A percentile compares a stretch with the other conserved stretches of the same genome.
phyloP scores from a whole-genome alignment of 768 basidiomycete genomes.

The Lentinus tigrinus region DNA sequence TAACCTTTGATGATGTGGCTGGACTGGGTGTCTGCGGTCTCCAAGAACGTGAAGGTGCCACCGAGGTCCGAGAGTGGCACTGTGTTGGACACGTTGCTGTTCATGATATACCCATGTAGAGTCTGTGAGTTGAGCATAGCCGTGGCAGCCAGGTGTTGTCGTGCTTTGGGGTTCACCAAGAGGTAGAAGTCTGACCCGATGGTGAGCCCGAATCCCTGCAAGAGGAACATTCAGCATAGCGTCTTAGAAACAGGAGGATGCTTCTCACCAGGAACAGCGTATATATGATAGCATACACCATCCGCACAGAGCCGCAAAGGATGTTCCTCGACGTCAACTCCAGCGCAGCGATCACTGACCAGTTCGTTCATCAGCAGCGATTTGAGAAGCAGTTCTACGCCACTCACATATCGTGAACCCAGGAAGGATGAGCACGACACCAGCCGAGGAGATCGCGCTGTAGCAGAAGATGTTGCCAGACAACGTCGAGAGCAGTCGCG shows the following conservation, averaged over 20 bases:
- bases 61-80: constrained; percentile 20
- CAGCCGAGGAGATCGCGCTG: constrained; percentile 85
- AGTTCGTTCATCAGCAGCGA: background rate
- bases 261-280: constrained; percentile 71
- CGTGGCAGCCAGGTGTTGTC: constrained; percentile 32
- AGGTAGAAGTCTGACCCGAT: constrained; percentile 83
- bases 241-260: background rate
- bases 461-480: constrained; percentile 81
- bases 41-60: constrained; percentile 29
- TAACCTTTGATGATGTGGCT: constrained; percentile 30
- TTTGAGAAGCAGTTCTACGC: background rate
- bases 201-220: constrained; percentile 77
- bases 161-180: constrained; percentile 61
- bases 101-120: constrained; percentile 52
- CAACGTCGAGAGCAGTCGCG: constrained; percentile 76
- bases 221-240: background rate
- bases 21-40: constrained; percentile 11
- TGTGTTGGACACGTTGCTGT: constrained; percentile 19
- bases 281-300: constrained; percentile 86
- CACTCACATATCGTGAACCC: constrained; percentile 78
- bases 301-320: constrained; percentile 77
- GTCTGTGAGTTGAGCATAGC: constrained; percentile 28
- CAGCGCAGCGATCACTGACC: constrained; percentile 69
- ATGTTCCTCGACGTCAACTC: constrained; percentile 82
- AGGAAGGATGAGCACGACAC: constrained; percentile 87